Conservation (phyloP, 768 basidiomycete genomes). For the Russula emetica region DNA sequence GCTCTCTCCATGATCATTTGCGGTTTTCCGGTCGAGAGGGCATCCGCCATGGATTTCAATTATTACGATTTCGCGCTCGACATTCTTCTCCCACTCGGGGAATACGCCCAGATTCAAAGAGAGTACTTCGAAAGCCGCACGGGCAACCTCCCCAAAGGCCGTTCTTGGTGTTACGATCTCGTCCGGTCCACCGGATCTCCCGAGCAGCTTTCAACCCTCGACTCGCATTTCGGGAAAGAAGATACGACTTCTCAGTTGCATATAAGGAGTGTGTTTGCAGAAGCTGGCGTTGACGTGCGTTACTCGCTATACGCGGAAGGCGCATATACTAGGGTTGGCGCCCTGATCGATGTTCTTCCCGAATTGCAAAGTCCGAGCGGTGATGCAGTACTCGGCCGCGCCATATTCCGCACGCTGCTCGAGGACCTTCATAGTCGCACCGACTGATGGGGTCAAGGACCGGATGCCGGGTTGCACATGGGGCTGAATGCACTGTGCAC, state of each 20-base stretch:
- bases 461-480: neutral
- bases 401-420: constrained; percentile 81
- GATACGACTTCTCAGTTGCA: constrained; percentile 50
- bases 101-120: constrained; percentile 98
- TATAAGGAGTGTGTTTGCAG: constrained; percentile 69
- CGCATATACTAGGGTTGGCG: constrained; percentile 60
- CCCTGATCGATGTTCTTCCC: constrained; percentile 67
- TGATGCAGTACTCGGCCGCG: constrained; percentile 46
- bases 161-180: constrained; percentile 91
- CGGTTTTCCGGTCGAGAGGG: constrained; percentile 49
- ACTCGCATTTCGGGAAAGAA: constrained; percentile 62
- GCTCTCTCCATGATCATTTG: constrained; percentile 86
- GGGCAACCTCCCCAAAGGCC: constrained; percentile 91
- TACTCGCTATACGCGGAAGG: constrained; percentile 79
- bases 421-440: constrained; percentile 69
- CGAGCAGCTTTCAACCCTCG: constrained; percentile 52
- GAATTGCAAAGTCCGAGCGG: constrained; percentile 42
- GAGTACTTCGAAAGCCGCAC: constrained; percentile 87
- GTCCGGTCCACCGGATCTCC: constrained; percentile 59
- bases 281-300: constrained; percentile 56
- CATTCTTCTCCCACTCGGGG: constrained; percentile 88
- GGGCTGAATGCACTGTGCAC: neutral
- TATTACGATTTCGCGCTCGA: constrained; percentile 69
- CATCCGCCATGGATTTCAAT: constrained; percentile 41
- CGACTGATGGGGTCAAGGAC: constrained; percentile 35